Conservation (phyloP, 176 grass and related monocot species). For the Thinopyrum elongatum region DNA sequence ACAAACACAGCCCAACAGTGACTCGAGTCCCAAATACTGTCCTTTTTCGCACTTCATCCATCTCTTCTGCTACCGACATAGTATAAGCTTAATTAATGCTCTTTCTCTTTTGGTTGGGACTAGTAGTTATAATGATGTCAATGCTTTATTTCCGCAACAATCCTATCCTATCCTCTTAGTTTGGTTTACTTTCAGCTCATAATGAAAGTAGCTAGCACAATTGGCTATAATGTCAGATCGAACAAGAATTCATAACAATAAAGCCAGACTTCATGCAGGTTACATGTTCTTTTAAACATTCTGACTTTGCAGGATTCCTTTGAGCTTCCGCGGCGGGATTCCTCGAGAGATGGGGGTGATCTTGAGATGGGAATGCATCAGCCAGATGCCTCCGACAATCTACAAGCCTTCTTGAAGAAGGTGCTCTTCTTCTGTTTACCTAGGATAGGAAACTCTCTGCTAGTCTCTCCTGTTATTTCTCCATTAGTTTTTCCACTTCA, state of each 20-base stretch:
- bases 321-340: slow-evolving; percentile 58
- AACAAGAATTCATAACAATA: too few relatives aligned
- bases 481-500: not conserved
- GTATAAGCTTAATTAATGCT: too few relatives aligned
- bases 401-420: slow-evolving; percentile 85
- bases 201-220: not conserved
- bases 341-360: slow-evolving; percentile 61
- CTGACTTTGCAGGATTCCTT: slow-evolving; percentile 68
- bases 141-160: not conserved
- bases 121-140: too few relatives aligned
- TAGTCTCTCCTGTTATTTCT: not conserved
- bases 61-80: too few relatives aligned
- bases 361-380: slow-evolving; percentile 81
- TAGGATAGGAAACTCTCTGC: not conserved
- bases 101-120: not conserved
- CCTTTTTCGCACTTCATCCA: too few relatives aligned
- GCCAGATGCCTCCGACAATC: slow-evolving; percentile 58
- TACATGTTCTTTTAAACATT: slow-evolving; percentile 5
- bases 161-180: not conserved
- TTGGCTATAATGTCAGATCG: not conserved
- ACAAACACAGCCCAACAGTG: too few relatives aligned
- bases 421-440: slow-evolving; percentile 1
- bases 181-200: not conserved
- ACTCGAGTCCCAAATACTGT: too few relatives aligned
- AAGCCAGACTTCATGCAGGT: too few relatives aligned